phyloP scores from a whole-genome alignment of 2,329 filamentous ascomycete genomes.

The Cephalotrichum gorgonifer region DNA sequence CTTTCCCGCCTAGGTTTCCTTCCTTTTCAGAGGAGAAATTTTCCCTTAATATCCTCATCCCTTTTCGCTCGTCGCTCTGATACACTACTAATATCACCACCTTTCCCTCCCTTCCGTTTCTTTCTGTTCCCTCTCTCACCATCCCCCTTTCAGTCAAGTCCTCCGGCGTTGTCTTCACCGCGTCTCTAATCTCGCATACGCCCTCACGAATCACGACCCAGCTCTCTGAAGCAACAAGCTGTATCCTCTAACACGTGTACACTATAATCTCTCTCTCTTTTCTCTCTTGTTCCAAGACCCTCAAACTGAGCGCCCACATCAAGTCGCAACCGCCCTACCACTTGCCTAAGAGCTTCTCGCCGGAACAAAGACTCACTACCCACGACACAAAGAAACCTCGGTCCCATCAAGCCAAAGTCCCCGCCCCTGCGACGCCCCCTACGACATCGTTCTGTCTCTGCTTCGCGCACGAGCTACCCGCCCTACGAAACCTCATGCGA shows the following conservation, averaged over 20 bases:
- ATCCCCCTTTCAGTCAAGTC: conserved; percentile 3
- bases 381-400: background rate
- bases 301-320: background rate
- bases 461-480: background rate
- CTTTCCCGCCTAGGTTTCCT: background rate
- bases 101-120: conserved; percentile 11
- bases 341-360: conserved; percentile 1
- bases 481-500: background rate
- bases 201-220: conserved; percentile 5
- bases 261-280: background rate
- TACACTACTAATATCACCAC: conserved; percentile 14
- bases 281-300: background rate
- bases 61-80: conserved; percentile 4
- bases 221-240: conserved; percentile 6
- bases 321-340: background rate
- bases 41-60: conserved; percentile 6
- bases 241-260: background rate
- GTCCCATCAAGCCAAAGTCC: background rate
- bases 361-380: background rate
- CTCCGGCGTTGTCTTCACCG: background rate
- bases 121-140: conserved; percentile 6
- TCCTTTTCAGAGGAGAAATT: background rate
- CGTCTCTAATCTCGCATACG: conserved; percentile 3
- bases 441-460: background rate
- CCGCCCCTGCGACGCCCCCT: too few species aligned